Base-by-base conservation (phyloP, 805 yeast species). In the Dipodascus geniculatus region DNA sequence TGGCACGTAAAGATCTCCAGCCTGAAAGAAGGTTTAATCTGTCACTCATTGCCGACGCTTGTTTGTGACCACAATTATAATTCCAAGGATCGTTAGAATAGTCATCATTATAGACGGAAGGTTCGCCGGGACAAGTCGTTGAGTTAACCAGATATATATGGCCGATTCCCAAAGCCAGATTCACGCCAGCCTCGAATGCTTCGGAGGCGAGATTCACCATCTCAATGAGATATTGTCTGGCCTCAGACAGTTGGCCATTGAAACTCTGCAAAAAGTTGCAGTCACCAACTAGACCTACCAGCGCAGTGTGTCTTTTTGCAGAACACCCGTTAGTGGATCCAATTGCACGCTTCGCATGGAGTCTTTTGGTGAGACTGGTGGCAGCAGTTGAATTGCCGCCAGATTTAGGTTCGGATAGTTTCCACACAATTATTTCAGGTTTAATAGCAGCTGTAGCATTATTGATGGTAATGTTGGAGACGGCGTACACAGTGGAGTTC, bases 281-380 rank as follows among this genome's bases (percentile, higher is more conserved):
- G 58, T 70, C 74, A 1, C 63, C 71, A n/a, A 65, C 71, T 2
- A 67, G 55, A 1, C 73, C 74, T n/a, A 69, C 59, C 24, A 66
- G 59, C 1, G 71, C 68, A 14, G 66, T 59, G 53, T 62, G 52
- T n/a, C 65, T 54, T 2, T 58, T 57, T 3, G 55, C 49, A 14
- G 71, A 68, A 49, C 71, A 68, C 4, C 71, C 71, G 8, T 53
- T 31, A 6, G 63, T 59, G 55, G 61, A 55, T 22, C 71, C 71
- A 48, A 68, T 56, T 3, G 61, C 52, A 20, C 53, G 24, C 23
- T 53, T 51, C 22, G 65, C 58, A 48, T 60, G 57, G 11, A 53
- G 48, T 3, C 64, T 64, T 11, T 59, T 48, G 11, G 65, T 58
- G 47, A 60, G 56, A 4, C 65, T 65, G 3, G 58, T 55, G 48